phyloP scores from a whole-genome alignment of 192 early-diverging fungal genomes.

The Coemansia sp. region DNA sequence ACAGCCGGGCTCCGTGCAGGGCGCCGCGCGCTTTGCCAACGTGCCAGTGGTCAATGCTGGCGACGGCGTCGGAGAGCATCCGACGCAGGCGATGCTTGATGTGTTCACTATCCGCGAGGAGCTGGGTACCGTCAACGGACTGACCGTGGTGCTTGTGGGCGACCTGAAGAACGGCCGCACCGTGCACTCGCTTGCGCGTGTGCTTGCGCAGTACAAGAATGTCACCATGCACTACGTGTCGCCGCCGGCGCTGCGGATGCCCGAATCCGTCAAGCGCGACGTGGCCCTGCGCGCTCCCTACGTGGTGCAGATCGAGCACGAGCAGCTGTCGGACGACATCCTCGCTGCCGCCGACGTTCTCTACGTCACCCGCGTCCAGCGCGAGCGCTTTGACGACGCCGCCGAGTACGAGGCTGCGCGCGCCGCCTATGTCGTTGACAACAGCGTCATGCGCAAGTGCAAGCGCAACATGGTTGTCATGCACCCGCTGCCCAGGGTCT shows the following conservation, averaged over 20 bases:
- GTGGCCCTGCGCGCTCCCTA: constrained; percentile 58
- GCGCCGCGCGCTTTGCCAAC: constrained; percentile 84
- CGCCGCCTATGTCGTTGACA: constrained; percentile 82
- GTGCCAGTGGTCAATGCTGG: constrained; percentile 96
- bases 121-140: constrained; percentile 92
- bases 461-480: constrained; percentile 98
- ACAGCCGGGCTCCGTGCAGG: constrained; percentile 76
- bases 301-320: constrained; percentile 68
- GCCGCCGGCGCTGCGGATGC: constrained; percentile 80
- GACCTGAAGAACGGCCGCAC: constrained; percentile 98
- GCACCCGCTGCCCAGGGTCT: constrained; percentile 95
- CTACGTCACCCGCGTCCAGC: constrained; percentile 96
- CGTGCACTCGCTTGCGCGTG: constrained; percentile 90
- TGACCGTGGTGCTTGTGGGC: constrained; percentile 93
- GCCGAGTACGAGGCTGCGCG: constrained; percentile 82
- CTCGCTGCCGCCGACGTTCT: constrained; percentile 90
- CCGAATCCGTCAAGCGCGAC: constrained; percentile 76
- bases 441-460: constrained; percentile 78
- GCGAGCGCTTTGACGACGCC: constrained; percentile 81
- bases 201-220: constrained; percentile 82
- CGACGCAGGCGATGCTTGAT: constrained; percentile 97
- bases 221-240: constrained; percentile 94
- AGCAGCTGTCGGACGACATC: constrained; percentile 69
- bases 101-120: constrained; percentile 93
- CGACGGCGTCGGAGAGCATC: constrained; percentile 97